Evolutionary conservation across 164 flowering plant genomes (phyloP), one percentile per base, ranked within the genome.

Genomic region (Akebia trifoliata): DNA sequence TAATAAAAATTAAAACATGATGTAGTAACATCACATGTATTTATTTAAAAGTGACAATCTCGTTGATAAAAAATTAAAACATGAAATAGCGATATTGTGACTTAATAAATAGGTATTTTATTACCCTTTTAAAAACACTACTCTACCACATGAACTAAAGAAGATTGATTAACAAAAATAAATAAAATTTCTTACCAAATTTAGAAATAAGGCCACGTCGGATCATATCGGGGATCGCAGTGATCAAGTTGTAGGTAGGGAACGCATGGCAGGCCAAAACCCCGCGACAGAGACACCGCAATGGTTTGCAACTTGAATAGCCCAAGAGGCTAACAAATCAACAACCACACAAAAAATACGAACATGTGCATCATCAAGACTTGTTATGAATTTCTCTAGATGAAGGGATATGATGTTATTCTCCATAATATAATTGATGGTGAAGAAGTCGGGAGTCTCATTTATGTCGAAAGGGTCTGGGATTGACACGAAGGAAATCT

Each of bases 241-340:
- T 15, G 15, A 83, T 72, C 59, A 88, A 52, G 0, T 62, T 63
- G 56, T 81, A 88, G 8, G 85, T 72, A 28, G 83, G 85, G 4
- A 80, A n/a, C n/a, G 53, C 96, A 88, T 88, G 59, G 85, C 92
- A 0, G 93, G 83, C 96, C 92, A 88, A 43, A 85, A 85, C 8
- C 96, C 96, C 0, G 75, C 90, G 1, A 60, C 78, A 0, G 73
- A 69, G 3, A 85, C 63, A 3, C 73, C 70, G 17, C 72, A 73
- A 0, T 62, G 55, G 4, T 50, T 10, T 0, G 74, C 83, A 2
- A 88, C 96, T 9, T 68, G 56, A 0, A 88, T 65, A 2, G 88
- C 96, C 78, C 76, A 82, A 4, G 96, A 88, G 10, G 84, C 87
- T 57, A 87, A 39, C 43, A 87, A 59, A 47, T 87, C 95, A 15